Evolutionary conservation across 2,329 filamentous ascomycete genomes (phyloP), one percentile per base, ranked within the genome.

Genomic region (Penicillium crustosum): DNA sequence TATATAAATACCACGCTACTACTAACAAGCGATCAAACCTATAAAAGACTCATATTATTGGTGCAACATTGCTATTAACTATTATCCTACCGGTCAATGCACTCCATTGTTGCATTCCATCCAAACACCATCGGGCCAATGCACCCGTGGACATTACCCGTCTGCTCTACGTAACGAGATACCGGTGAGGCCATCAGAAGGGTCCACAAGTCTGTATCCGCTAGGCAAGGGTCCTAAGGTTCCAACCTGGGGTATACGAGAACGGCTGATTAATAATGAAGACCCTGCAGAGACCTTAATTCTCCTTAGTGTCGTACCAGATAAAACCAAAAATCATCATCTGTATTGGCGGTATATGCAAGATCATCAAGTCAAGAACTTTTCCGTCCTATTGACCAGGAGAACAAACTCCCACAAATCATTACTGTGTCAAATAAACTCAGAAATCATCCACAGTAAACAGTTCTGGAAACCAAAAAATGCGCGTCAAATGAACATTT

Each of bases 281-380:
- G 29, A 27, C 7, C 15, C 27, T 29, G 25, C 23, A 9, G n/a
- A n/a, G 10, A 31, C 5, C 3, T 21, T 8, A 19, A 23, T 9
- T 33, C 13, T 41, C 49, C 39, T 2, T 9, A 12, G 17, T n/a
- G 38, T 27, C 6, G 3, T 53, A 36, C 17, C 5, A 19, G 12
- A 42, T 33, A 33, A 48, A 39, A 53, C 21, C 55, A 49, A 55
- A 55, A 23, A 49, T 58, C 50, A 42, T 61, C 61, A 67, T 66
- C 61, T 65, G 61, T 59, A 65, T 65, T 65, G 64, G 50, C 39
- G 31, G 57, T 65, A 67, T 64, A 65, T 66, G 60, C 60, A 64
- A 60, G 45, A 67, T 67, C 64, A 67, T 67, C 62, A 64, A 61
- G 62, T 67, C 64, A 64, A 66, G 61, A 65, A 64, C 64, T 64